phyloP scores from a whole-genome alignment of 805 yeast species.

The Yamadazyma olivae region DNA sequence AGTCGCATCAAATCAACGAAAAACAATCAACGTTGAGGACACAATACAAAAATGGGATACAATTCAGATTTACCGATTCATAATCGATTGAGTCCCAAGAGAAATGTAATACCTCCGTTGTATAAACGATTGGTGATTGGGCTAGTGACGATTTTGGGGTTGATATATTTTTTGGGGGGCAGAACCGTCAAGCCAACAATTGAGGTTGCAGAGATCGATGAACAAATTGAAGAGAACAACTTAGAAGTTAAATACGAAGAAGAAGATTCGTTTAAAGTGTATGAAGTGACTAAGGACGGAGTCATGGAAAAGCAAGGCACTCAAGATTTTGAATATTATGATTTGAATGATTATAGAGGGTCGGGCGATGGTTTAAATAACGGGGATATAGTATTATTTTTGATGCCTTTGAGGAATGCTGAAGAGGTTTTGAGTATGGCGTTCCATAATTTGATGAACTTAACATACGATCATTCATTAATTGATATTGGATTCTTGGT shows the following conservation, averaged over 20 bases:
- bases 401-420: slow-evolving; percentile 79
- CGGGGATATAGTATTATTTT: slow-evolving; percentile 64
- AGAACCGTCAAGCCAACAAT: neutral
- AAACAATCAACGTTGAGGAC: no score
- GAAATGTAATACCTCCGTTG: slow-evolving; percentile 3
- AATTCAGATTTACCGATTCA: slow-evolving; percentile 9
- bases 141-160: neutral
- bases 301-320: slow-evolving; percentile 9
- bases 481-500: slow-evolving; percentile 81
- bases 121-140: slow-evolving; percentile 6
- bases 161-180: slow-evolving; percentile 1
- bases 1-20: no score
- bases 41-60: neutral
- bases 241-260: slow-evolving; percentile 12
- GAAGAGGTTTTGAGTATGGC: slow-evolving; percentile 74
- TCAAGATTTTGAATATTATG: slow-evolving; percentile 52
- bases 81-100: slow-evolving; percentile 8
- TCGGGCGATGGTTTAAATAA: slow-evolving; percentile 43
- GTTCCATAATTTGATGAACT: slow-evolving; percentile 80
- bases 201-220: slow-evolving; percentile 10
- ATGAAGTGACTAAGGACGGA: slow-evolving; percentile 18
- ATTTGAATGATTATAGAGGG: slow-evolving; percentile 57
- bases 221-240: slow-evolving; percentile 12
- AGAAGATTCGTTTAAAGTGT: slow-evolving; percentile 13
- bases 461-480: slow-evolving; percentile 77